Evolutionary conservation across 2,329 filamentous ascomycete genomes (phyloP), one percentile per base, ranked within the genome.

Genomic region (Chaetomiaceae sp.): DNA sequence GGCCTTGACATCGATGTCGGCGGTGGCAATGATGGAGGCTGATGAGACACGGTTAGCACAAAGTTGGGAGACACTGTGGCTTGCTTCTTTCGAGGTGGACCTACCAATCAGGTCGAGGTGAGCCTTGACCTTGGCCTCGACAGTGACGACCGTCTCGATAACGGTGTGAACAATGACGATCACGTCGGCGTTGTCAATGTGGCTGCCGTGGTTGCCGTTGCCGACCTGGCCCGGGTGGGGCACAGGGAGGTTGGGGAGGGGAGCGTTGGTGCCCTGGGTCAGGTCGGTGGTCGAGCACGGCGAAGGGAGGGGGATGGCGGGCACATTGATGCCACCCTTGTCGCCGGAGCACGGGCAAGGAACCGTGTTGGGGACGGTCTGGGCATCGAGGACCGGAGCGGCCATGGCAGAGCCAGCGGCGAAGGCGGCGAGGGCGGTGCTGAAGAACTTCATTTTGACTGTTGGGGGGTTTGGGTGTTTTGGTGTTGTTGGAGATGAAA

Each of bases 381-480:
- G 43, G 44, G 27, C 23, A 4, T 55, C 27, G 25, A 49, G n/a
- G 47, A 33, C 38, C 27, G 57, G 59, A n/a, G 37, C 49, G 34
- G 59, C 59, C 18, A 61, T 30, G 49, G 54, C 51, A 10, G 58
- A 60, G 48, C 57, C 55, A 45, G 52, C 46, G 25, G 50, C 49
- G 47, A 56, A 38, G 21, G 57, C 59, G 48, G 59, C 55, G 48
- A 61, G 52, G 13, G 51, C 51, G 25, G 55, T 47, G 46, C 25
- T 51, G 57, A 60, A 54, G 54, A 62, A 60, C 54, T 60, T 60
- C 60, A 62, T 60, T 11, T 37, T 60, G 51, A 30, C 29, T 37
- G 47, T 55, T 46, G 14, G 16, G 32, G n/a, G 30, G 25, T 50
- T 27, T 27, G 5, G 25, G 5, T 27, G 5, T 27, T 27, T 27